Conservation (phyloP, 208 protist genomes). For the Trypanosoma grayi region DNA sequence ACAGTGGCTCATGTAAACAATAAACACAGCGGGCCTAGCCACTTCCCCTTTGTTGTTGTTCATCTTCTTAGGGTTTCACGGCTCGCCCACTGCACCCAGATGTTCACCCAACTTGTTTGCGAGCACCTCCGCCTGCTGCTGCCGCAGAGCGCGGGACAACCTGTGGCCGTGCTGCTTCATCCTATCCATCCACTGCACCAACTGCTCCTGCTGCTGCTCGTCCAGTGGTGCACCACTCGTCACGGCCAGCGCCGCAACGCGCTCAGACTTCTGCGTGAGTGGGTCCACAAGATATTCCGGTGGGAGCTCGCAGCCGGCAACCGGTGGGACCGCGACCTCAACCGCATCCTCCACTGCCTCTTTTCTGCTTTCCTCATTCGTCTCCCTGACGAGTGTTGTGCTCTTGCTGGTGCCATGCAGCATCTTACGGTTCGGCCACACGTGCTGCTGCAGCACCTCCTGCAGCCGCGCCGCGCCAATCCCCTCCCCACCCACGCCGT, state of each 20-base stretch:
- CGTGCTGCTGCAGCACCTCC: slow-evolving; percentile 58
- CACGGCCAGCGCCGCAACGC: slow-evolving; percentile 29
- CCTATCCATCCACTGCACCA: slow-evolving; percentile 55
- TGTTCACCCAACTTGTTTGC: slow-evolving; percentile 25
- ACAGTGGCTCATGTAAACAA: too few species aligned
- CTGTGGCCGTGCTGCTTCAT: slow-evolving; percentile 62
- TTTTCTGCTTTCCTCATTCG: background rate
- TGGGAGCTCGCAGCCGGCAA: slow-evolving; percentile 43
- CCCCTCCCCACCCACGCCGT: slow-evolving; percentile 4
- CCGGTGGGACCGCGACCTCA: background rate
- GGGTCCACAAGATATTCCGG: slow-evolving; percentile 58
- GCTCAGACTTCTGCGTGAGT: slow-evolving; percentile 40
- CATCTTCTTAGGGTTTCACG: background rate
- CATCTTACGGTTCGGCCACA: slow-evolving; percentile 40
- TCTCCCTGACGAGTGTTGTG: background rate
- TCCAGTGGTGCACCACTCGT: slow-evolving; percentile 2
- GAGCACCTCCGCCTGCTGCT: slow-evolving; percentile 55
- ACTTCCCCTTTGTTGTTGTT: background rate
- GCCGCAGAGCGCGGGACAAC: slow-evolving; percentile 30
- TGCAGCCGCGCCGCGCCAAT: slow-evolving; percentile 34
- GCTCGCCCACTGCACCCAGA: slow-evolving; percentile 28
- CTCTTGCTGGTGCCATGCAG: background rate
- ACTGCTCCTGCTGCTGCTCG: slow-evolving; percentile 19
- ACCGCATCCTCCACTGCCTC: slow-evolving; percentile 1
- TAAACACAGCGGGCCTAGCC: background rate